These are phyloP conservation scores for Pseudogymnoascus sp. DNA, from an alignment of 2,329 filamentous ascomycete species.

Conservation along the genomic window DNA sequence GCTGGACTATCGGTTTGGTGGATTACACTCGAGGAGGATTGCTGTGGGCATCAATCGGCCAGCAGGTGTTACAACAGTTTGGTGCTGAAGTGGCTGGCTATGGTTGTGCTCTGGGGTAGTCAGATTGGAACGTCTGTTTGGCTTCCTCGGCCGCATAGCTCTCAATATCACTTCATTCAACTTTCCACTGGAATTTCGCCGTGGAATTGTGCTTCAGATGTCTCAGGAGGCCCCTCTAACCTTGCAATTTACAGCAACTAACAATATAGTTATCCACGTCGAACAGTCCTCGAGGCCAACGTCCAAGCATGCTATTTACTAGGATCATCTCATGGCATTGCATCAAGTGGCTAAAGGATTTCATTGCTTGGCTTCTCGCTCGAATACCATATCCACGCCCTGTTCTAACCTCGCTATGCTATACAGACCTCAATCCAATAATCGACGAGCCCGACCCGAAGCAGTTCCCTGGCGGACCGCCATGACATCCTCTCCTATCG, in stretches of 20 bases:
- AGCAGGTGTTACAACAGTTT: slow-evolving; percentile 8
- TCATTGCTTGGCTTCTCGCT: background rate
- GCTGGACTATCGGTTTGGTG: slow-evolving; percentile 8
- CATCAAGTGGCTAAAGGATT: background rate
- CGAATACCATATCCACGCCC: background rate
- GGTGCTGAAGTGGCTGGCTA: slow-evolving; percentile 4
- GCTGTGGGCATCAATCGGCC: background rate
- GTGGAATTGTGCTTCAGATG: slow-evolving; percentile 1
- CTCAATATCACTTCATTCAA: slow-evolving; percentile 11
- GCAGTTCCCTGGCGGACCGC: background rate
- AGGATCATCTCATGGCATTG: background rate
- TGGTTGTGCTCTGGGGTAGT: slow-evolving; percentile 4
- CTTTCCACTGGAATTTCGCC: background rate
- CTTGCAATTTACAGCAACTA: background rate
- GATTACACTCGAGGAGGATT: slow-evolving; percentile 4
- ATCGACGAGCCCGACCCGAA: background rate
- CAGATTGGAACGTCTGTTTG: slow-evolving; percentile 10
- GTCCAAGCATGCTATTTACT: background rate
- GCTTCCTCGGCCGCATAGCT: slow-evolving; percentile 7
- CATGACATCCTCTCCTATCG: background rate
- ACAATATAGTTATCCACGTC: background rate
- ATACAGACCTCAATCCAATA: background rate
- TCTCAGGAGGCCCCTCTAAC: background rate
- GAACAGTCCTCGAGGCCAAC: background rate
- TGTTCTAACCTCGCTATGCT: background rate